Base-by-base conservation (phyloP, 2,329 filamentous ascomycete genomes). In the Colletotrichum sp. region DNA sequence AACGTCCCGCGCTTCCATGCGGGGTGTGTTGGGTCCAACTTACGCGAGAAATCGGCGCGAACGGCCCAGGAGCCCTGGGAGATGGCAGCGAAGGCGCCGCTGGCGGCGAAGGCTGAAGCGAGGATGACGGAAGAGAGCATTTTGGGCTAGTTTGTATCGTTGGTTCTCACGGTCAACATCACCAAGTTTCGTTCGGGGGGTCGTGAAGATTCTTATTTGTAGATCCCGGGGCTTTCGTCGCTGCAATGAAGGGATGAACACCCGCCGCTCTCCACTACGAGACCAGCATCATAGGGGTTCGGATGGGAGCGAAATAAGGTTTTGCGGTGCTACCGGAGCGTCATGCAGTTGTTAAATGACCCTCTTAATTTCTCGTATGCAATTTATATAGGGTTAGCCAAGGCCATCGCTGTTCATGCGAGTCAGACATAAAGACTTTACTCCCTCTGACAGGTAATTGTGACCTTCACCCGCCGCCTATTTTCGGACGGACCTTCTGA, bases 301-400 rank as follows among this genome's bases (percentile, higher is more conserved):
- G 16, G 61, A 61, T 52, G 30, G 52, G 15, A 24, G 15, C n/a
- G 16, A 36, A 64, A 56, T 52, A 43, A 28, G 21, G n/a, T 36
- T 52, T 52, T 52, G 43, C 43, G 43, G 43, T 52, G 43, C n/a
- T 52, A 52, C 43, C 43, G 43, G 43, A 52, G 43, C 43, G 43
- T 52, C 43, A 52, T 52, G 43, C 43, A 52, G n/a, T 52, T 52
- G 43, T 52, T 21, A 21, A 52, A 52, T 52, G 43, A 52, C 43
- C 43, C 43, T 52, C 56, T 55, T 30, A 21, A 43, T 72, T 48
- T 64, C 60, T 60, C 36, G 55, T 62, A 36, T 60, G 34, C 28
- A 69, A 73, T 69, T 9, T 73, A 69, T 62, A 69, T 73, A 69
- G 28, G 61, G 70, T 73, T 69, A 21, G 21, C n/a, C 55, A 52